These are phyloP conservation scores for Dianthus caryophyllus DNA, from an alignment of 148 eudicot genomes.

Conservation along the genomic window DNA sequence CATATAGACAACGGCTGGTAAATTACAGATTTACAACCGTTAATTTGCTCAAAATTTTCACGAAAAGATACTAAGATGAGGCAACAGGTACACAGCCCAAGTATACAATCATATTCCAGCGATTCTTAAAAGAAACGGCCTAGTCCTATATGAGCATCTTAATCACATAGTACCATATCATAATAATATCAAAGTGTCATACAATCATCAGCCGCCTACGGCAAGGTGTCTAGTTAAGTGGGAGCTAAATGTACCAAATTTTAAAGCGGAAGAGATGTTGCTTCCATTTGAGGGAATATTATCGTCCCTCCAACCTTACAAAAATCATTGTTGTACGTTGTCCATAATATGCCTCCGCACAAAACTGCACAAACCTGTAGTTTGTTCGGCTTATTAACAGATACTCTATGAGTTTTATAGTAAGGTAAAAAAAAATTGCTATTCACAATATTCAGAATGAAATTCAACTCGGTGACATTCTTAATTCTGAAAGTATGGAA, in stretches of 20 bases:
- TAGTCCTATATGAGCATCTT: background rate
- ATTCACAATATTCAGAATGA: background rate
- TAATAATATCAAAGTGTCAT: background rate
- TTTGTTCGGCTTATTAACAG: background rate
- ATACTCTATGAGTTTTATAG: too few species aligned
- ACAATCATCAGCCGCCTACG: conserved; percentile 3
- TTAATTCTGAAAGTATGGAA: background rate
- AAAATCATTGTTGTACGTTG: background rate
- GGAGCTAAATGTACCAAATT: background rate
- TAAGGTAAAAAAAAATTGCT: background rate
- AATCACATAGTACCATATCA: background rate
- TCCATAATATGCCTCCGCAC: conserved; percentile 5
- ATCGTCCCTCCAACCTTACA: background rate
- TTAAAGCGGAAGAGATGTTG: background rate
- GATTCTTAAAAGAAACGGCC: conserved; percentile 1
- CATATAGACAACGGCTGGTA: too few species aligned
- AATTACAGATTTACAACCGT: background rate
- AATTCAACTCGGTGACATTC: background rate
- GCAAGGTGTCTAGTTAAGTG: background rate
- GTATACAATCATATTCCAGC: background rate
- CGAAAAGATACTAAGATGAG: background rate
- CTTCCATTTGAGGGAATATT: background rate
- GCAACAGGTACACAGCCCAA: too few species aligned
- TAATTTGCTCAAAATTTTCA: background rate
- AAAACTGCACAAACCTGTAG: background rate